These are phyloP conservation scores for Flaveria ramosissima DNA, from an alignment of 129 eudicot species.

Conservation along the genomic window DNA sequence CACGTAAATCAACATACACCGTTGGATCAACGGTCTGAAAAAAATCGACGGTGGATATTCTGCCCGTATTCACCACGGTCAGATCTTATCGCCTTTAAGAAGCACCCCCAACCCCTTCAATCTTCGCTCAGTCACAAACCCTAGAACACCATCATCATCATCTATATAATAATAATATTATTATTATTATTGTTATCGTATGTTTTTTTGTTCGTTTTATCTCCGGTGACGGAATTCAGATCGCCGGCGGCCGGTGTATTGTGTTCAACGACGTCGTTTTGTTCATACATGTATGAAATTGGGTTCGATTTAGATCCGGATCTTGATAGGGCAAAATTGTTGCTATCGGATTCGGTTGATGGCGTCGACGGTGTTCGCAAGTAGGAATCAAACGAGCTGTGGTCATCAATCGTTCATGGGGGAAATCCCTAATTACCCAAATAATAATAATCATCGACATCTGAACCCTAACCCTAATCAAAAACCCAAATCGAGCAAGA, in stretches of 20 bases:
- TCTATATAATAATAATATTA: slow-evolving; percentile 11
- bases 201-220: background rate
- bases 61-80: slow-evolving; percentile 68
- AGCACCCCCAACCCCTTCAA: slow-evolving; percentile 51
- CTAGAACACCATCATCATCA: slow-evolving; percentile 44
- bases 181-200: background rate
- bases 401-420: slow-evolving; percentile 74
- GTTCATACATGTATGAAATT: slow-evolving; percentile 22
- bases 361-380: slow-evolving; percentile 84
- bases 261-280: slow-evolving; percentile 27
- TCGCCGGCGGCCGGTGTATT: slow-evolving; percentile 29
- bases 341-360: slow-evolving; percentile 32
- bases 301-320: slow-evolving; percentile 38
- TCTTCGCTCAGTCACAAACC: slow-evolving; percentile 87
- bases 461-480: slow-evolving; percentile 65
- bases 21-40: slow-evolving; percentile 41
- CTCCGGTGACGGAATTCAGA: slow-evolving; percentile 9
- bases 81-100: slow-evolving; percentile 92
- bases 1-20: slow-evolving; percentile 34
- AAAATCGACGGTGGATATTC: slow-evolving; percentile 31
- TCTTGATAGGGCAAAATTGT: slow-evolving; percentile 31
- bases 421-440: slow-evolving; percentile 56
- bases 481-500: slow-evolving; percentile 47
- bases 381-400: slow-evolving; percentile 67
- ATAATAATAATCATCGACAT: slow-evolving; percentile 46